phyloP scores from a whole-genome alignment of 2,329 filamentous ascomycete species.

The Podosphaera leucotricha region DNA sequence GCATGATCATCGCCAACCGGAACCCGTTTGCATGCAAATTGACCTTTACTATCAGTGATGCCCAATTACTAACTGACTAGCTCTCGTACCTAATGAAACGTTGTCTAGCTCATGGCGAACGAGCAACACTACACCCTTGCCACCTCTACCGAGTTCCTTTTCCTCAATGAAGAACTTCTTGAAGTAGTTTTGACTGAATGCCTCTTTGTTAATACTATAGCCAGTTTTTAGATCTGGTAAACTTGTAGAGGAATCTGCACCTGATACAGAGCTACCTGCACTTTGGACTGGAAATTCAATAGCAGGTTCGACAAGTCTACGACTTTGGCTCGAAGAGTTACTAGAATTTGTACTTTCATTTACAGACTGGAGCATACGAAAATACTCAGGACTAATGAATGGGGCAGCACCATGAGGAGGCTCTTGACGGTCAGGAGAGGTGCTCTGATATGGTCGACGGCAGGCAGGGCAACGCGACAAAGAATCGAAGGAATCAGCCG shows the following conservation, averaged over 20 bases:
- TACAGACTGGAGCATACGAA: conserved; percentile 60
- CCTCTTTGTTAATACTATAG: conserved; percentile 60
- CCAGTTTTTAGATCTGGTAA: conserved; percentile 20
- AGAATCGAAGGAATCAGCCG: conserved; percentile 23
- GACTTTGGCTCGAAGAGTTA: conserved; percentile 29
- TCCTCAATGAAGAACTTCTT: conserved; percentile 82
- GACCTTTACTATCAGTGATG: conserved; percentile 19
- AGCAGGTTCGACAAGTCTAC: conserved; percentile 19
- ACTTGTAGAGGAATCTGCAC: conserved; percentile 28
- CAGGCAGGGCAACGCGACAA: conserved; percentile 51
- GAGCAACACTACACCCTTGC: conserved; percentile 85
- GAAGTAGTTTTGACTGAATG: conserved; percentile 86
- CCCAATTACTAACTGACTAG: background rate
- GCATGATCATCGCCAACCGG: conserved; percentile 85
- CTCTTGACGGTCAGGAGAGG: conserved; percentile 23
- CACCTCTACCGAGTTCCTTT: conserved; percentile 62
- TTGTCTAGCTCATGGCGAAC: conserved; percentile 82
- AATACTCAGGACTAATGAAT: conserved; percentile 83
- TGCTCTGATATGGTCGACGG: conserved; percentile 20
- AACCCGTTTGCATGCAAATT: conserved; percentile 92
- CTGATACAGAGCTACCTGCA: conserved; percentile 10
- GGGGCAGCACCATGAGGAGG: conserved; percentile 24
- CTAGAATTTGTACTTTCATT: conserved; percentile 20
- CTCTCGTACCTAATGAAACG: conserved; percentile 38
- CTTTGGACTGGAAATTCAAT: conserved; percentile 8